phyloP scores from a whole-genome alignment of 371 early-diverging fungal species.

The Mucor lusitanicus region DNA sequence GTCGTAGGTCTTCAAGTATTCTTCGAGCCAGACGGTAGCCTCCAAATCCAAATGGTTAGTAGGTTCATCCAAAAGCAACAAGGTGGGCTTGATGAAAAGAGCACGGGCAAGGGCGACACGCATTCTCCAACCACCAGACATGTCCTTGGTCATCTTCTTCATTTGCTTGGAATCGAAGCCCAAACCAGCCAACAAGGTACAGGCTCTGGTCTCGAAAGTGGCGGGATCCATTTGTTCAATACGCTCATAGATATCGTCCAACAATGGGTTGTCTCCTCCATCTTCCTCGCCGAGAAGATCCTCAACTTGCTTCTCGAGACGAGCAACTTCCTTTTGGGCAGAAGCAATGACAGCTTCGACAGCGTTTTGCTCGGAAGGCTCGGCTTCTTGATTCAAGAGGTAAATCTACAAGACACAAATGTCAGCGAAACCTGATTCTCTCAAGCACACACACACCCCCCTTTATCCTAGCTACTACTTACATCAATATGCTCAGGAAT shows the following conservation, averaged over 20 bases:
- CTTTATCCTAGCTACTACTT: conserved; percentile 29
- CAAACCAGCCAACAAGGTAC: conserved; percentile 89
- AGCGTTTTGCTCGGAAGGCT: conserved; percentile 89
- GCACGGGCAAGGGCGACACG: conserved; percentile 97
- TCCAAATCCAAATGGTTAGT: conserved; percentile 97
- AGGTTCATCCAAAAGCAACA: conserved; percentile 97
- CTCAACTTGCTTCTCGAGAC: conserved; percentile 91
- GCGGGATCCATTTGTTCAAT: conserved; percentile 90
- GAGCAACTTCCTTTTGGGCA: conserved; percentile 85
- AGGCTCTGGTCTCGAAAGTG: conserved; percentile 95
- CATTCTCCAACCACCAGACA: conserved; percentile 99
- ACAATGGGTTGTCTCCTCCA: conserved; percentile 83
- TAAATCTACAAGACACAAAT: conserved; percentile 34
- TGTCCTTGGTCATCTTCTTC: conserved; percentile 87
- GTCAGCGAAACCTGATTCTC: neutral
- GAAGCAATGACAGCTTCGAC: conserved; percentile 89
- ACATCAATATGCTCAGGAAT: conserved; percentile 97
- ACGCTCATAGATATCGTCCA: conserved; percentile 95
- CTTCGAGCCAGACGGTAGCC: conserved; percentile 98
- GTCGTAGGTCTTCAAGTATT: conserved; percentile 92
- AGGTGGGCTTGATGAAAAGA: conserved; percentile 93
- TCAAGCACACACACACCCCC: neutral
- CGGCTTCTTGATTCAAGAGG: conserved; percentile 94
- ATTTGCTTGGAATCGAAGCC: conserved; percentile 90
- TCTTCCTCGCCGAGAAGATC: conserved; percentile 79